Percentiles rank a stretch among this genome's conserved stretches.
phyloP scores from a whole-genome alignment of 2,329 filamentous ascomycete genomes.

The Tricladium varicosporioides region DNA sequence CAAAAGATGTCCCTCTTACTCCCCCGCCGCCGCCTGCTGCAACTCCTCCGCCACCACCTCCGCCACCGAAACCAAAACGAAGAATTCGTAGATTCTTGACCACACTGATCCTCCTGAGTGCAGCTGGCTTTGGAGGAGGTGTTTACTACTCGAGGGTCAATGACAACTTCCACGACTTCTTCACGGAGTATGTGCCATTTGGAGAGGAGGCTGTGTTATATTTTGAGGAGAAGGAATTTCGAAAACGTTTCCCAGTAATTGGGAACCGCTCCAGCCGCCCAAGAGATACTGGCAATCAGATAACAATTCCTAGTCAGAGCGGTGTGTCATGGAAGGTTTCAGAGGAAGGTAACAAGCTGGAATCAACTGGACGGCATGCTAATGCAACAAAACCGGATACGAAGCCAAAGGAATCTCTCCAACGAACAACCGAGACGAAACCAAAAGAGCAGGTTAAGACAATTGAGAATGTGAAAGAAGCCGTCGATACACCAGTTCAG shows the following conservation, averaged over 20 bases:
- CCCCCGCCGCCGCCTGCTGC: constrained; percentile 37
- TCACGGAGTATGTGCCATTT: constrained; percentile 93
- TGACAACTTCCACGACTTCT: constrained; percentile 99
- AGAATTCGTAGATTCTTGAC: constrained; percentile 73
- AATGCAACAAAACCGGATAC: constrained; percentile 45
- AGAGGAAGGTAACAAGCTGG: constrained; percentile 54
- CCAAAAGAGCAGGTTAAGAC: constrained; percentile 32
- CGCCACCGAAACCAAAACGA: constrained; percentile 52
- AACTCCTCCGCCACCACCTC: constrained; percentile 38
- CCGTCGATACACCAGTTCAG: constrained; percentile 27
- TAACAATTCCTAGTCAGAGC: constrained; percentile 82
- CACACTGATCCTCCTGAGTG: constrained; percentile 72
- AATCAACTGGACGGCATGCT: constrained; percentile 55
- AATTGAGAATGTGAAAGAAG: constrained; percentile 36
- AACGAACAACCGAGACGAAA: constrained; percentile 30
- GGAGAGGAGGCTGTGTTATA: constrained; percentile 94
- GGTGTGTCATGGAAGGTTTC: constrained; percentile 75
- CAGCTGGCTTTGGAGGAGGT: constrained; percentile 79
- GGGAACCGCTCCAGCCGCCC: constrained; percentile 28
- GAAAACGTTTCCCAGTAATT: constrained; percentile 72
- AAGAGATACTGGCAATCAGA: constrained; percentile 62
- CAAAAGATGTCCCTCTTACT: constrained; percentile 46
- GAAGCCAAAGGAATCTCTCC: constrained; percentile 28
- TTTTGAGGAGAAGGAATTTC: constrained; percentile 92
- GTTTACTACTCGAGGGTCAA: constrained; percentile 91